Conservation (phyloP, 2,329 filamentous ascomycete species). For the Grosmannia huntii region DNA sequence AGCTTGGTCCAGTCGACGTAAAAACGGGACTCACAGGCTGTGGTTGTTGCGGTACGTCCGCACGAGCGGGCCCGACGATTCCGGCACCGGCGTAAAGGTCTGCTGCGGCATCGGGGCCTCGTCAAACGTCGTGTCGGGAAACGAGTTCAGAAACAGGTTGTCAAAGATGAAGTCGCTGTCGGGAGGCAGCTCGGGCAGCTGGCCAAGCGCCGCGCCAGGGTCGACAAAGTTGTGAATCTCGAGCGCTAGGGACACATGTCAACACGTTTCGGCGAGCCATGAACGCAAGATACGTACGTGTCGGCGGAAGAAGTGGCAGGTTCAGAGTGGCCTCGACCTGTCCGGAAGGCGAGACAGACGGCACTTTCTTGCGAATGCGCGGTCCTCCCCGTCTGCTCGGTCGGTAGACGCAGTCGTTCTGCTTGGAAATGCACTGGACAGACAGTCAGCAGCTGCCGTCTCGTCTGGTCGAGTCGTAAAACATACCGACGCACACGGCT, state of each 20-base stretch:
- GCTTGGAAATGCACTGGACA: constrained; percentile 25
- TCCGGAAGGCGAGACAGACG: constrained; percentile 15
- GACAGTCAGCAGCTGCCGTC: background rate
- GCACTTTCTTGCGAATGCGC: constrained; percentile 27
- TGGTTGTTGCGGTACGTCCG: constrained; percentile 28
- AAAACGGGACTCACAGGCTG: constrained; percentile 22
- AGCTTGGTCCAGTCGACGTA: background rate
- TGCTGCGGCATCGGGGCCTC: constrained; percentile 11
- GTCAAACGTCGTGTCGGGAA: constrained; percentile 10
- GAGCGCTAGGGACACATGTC: constrained; percentile 15
- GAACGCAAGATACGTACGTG: constrained; percentile 7
- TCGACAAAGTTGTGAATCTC: constrained; percentile 28
- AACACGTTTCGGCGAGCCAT: too few relatives aligned
- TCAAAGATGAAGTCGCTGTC: constrained; percentile 32
- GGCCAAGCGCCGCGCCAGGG: constrained; percentile 33
- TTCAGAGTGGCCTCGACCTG: constrained; percentile 17
- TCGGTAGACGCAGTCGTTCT: constrained; percentile 28
- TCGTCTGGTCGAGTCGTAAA: too few relatives aligned
- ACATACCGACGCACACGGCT: constrained; percentile 12
- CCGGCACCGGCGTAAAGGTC: constrained; percentile 7
- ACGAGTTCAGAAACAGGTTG: constrained; percentile 23
- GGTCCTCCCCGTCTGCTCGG: constrained; percentile 30
- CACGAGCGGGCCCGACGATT: constrained; percentile 19
- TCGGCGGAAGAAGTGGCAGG: constrained; percentile 3
- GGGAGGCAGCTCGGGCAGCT: constrained; percentile 29